A percentile compares a stretch with the other conserved stretches of the same genome.
phyloP scores from a whole-genome alignment of 176 grass and related monocot genomes.

The Echinochloa phyllopogon region DNA sequence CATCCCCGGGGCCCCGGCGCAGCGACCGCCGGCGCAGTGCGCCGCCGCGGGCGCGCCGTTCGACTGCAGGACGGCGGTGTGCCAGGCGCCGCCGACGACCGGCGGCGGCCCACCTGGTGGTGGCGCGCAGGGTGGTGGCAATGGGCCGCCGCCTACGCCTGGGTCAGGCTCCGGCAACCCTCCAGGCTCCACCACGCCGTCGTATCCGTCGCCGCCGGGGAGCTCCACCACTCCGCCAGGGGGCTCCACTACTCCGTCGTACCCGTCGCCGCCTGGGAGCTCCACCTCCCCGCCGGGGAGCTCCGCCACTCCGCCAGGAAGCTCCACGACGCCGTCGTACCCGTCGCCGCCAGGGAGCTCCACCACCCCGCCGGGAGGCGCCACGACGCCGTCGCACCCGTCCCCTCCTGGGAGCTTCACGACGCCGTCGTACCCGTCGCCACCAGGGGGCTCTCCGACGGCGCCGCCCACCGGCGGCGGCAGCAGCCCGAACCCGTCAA shows the following conservation, averaged over 20 bases:
- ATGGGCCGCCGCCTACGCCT: neutral
- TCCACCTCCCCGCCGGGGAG: neutral
- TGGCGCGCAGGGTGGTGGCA: neutral
- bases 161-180: neutral
- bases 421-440: slow-evolving; percentile 7
- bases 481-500: slow-evolving; percentile 40
- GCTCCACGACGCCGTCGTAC: slow-evolving; percentile 3
- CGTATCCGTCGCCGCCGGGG: neutral
- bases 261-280: neutral
- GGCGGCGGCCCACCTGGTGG: neutral
- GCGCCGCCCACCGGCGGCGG: slow-evolving; percentile 32
- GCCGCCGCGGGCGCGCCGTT: slow-evolving; percentile 30
- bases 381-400: slow-evolving; percentile 8
- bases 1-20: slow-evolving; percentile 40
- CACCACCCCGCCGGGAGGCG: neutral
- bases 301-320: neutral
- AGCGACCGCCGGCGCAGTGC: slow-evolving; percentile 49
- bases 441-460: neutral
- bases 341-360: neutral
- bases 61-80: slow-evolving; percentile 51
- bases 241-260: neutral
- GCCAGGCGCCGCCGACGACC: neutral
- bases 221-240: slow-evolving; percentile 6
- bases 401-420: neutral
- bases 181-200: neutral